Evolutionary conservation across 1,139 yeast genomes (phyloP), one percentile per base, ranked within the genome.

Genomic region (Ogataea hybrid): DNA sequence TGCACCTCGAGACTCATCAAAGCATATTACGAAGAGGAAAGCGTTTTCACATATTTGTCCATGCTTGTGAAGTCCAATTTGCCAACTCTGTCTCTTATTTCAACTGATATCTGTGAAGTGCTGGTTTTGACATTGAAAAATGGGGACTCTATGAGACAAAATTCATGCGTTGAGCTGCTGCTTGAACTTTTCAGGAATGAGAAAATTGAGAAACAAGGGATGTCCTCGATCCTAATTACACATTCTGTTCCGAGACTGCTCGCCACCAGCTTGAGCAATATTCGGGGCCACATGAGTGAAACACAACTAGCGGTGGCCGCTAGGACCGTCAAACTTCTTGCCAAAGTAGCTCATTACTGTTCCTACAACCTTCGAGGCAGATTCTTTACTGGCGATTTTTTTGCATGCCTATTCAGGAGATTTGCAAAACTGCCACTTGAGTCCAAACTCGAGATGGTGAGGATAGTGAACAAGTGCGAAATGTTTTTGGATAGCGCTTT

Each of bases 31-130:
- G 28, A 28, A 6, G 49, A 46, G 27, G 43, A 38, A 7, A 34
- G 42, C 22, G 40, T 43, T 10, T 25, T 46, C 14, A 35, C 33
- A 30, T 39, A 39, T 11, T 22, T 40, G 17, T 18, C 36, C 7
- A 16, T 46, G 33, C 32, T 46, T 23, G 37, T 46, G 15, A 59
- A 67, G 16, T 64, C 74, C 2, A 80, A 81, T 10, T 66, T 60
- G 25, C 67, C 83, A 1, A 63, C 69, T 43, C 71, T 77, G 46
- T 71, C 65, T 41, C 63, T 83, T 11, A 58, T 83, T 27, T 79
- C 88, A 0, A 81, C 90, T 2, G 42, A 38, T 6, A 21, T 44
- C 5, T 31, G 37, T 15, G 39, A 40, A 9, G 29, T 38, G n/a
- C 33, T 47, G 25, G 35, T 42, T 9, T 32, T 28, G 11, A 28